Percentiles rank a stretch among this genome's conserved stretches.
phyloP scores from a whole-genome alignment of 805 yeast genomes.

The Pichia kluyveri region DNA sequence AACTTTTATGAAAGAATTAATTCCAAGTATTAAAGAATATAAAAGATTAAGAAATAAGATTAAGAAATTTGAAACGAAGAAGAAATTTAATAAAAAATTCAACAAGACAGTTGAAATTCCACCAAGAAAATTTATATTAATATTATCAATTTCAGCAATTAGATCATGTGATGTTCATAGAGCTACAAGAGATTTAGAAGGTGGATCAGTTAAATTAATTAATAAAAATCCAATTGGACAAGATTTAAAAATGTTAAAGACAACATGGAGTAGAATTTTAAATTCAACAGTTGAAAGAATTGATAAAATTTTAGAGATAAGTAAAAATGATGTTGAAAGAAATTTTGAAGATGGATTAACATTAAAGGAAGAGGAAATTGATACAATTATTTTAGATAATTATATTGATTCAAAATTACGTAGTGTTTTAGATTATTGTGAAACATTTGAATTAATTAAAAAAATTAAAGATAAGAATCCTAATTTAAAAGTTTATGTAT shows the following conservation, averaged over 20 bases:
- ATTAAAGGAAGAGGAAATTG: constrained; percentile 34
- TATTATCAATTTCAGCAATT: constrained; percentile 67
- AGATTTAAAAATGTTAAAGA: constrained; percentile 40
- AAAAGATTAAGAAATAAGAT: constrained; percentile 22
- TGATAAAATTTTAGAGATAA: constrained; percentile 17
- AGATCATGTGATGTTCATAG: constrained; percentile 83
- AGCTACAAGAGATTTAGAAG: constrained; percentile 36
- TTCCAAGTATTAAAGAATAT: constrained; percentile 27
- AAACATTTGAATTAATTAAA: constrained; percentile 34
- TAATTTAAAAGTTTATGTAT: constrained; percentile 45
- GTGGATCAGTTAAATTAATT: constrained; percentile 58
- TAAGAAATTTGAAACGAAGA: constrained; percentile 16
- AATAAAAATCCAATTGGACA: constrained; percentile 64
- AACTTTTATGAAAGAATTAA: constrained; percentile 37
- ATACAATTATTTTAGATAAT: constrained; percentile 50
- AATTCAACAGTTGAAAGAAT: constrained; percentile 60
- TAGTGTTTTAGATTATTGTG: constrained; percentile 50
- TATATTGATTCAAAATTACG: constrained; percentile 54
- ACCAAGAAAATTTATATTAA: constrained; percentile 38
- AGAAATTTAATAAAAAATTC: constrained; percentile 22
- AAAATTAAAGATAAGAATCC: constrained; percentile 26
- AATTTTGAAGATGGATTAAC: constrained; percentile 28
- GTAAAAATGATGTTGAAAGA: constrained; percentile 3
- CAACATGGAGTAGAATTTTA: constrained; percentile 40
- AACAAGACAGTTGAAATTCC: constrained; percentile 12